Conservation (phyloP, 192 early-diverging fungal species). For the Coemansia sp. region DNA sequence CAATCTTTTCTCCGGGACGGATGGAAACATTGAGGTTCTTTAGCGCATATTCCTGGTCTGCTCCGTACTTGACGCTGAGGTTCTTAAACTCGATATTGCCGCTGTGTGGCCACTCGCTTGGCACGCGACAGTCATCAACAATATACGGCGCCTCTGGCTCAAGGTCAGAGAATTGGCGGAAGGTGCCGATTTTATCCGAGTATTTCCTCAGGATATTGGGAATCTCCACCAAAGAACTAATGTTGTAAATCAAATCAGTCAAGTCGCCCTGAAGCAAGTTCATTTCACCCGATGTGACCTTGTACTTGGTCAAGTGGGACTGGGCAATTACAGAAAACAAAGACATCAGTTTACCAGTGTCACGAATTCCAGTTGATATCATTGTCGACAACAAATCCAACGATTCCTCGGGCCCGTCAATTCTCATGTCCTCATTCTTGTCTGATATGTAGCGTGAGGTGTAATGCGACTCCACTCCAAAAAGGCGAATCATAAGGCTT, state of each 20-base stretch:
- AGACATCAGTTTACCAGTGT: constrained; percentile 22
- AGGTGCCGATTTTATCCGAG: background rate
- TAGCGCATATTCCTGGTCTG: constrained; percentile 54
- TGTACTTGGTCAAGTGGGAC: background rate
- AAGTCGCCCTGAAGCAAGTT: background rate
- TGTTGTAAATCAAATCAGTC: background rate
- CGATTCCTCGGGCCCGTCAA: constrained; percentile 55
- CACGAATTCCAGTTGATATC: constrained; percentile 49
- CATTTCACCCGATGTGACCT: background rate
- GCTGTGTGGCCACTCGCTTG: constrained; percentile 57
- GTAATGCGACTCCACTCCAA: constrained; percentile 59
- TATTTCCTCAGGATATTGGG: background rate
- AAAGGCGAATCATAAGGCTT: constrained; percentile 64
- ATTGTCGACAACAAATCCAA: constrained; percentile 60
- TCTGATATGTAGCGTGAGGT: constrained; percentile 50
- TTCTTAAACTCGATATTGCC: constrained; percentile 60
- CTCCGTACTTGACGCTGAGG: constrained; percentile 61
- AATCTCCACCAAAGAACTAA: background rate
- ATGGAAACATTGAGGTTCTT: constrained; percentile 59
- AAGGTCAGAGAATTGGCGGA: constrained; percentile 30
- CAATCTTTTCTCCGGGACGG: constrained; percentile 58
- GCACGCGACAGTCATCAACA: constrained; percentile 24
- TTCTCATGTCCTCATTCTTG: constrained; percentile 59
- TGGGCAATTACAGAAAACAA: constrained; percentile 13
- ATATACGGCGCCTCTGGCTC: constrained; percentile 40